phyloP scores from a whole-genome alignment of 139 green algal species.

The Micractinium sp. region DNA sequence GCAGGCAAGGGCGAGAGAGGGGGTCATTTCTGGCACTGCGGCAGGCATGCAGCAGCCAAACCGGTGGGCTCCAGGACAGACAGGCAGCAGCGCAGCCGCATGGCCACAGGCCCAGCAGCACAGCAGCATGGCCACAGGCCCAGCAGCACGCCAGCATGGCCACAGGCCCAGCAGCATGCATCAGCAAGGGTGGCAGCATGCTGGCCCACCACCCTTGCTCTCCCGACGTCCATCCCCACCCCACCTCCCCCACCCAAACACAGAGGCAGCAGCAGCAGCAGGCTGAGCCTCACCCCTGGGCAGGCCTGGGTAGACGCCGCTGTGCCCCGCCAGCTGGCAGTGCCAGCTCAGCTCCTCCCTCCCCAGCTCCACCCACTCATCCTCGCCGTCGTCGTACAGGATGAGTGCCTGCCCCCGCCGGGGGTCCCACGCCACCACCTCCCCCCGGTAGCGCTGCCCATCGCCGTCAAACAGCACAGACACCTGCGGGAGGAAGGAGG shows the following conservation, averaged over 20 bases:
- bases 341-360: slow-evolving; percentile 62
- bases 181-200: no score
- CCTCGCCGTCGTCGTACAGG: slow-evolving; percentile 74
- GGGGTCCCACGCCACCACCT: slow-evolving; percentile 46
- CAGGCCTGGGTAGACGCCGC: slow-evolving; percentile 24
- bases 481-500: slow-evolving; percentile 24
- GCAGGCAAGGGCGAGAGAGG: no score
- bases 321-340: background rate
- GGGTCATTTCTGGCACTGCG: no score
- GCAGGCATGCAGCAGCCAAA: no score
- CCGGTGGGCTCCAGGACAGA: background rate
- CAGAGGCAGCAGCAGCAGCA: background rate
- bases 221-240: background rate
- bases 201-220: no score
- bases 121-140: no score
- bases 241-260: no score
- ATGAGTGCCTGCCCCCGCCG: slow-evolving; percentile 38
- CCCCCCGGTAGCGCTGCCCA: slow-evolving; percentile 39
- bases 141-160: no score
- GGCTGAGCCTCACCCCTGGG: background rate
- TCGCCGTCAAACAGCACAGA: slow-evolving; percentile 60
- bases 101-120: no score
- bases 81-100: no score
- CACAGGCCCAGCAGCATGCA: no score
- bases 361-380: slow-evolving; percentile 73